phyloP scores from a whole-genome alignment of 257 asterid genomes.

The Plantago major region DNA sequence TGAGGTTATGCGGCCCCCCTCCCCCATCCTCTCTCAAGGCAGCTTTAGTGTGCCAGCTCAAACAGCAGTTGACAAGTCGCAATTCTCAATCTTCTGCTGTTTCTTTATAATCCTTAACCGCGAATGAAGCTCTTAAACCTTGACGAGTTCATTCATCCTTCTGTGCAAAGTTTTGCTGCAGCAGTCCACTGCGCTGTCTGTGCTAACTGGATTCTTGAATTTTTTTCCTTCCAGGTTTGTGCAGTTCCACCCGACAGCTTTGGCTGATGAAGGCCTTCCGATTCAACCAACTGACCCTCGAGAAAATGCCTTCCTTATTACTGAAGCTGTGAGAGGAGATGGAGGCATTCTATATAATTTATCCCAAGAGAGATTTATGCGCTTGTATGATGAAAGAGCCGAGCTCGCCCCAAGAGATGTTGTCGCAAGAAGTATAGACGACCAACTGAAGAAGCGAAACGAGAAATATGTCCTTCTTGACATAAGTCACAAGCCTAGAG shows the following conservation, averaged over 20 bases:
- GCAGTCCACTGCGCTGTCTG: background rate
- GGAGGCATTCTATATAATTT: slow-evolving; percentile 89
- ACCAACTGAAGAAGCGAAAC: slow-evolving; percentile 79
- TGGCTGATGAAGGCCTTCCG: slow-evolving; percentile 97
- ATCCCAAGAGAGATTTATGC: slow-evolving; percentile 86
- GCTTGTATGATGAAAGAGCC: slow-evolving; percentile 66
- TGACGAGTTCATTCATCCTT: background rate
- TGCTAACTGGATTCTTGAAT: background rate
- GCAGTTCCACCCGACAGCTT: slow-evolving; percentile 98
- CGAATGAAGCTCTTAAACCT: too few relatives aligned
- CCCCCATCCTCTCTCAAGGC: too few relatives aligned
- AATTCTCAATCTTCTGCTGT: too few relatives aligned
- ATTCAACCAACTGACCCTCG: slow-evolving; percentile 57
- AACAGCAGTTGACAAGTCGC: too few relatives aligned
- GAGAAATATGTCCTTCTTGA: slow-evolving; percentile 91
- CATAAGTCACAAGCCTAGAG: slow-evolving; percentile 73
- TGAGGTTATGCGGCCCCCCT: too few relatives aligned
- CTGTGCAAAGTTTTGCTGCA: background rate
- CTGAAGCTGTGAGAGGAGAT: slow-evolving; percentile 96
- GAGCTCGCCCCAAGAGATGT: slow-evolving; percentile 99
- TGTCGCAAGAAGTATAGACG: slow-evolving; percentile 93
- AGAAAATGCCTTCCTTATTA: slow-evolving; percentile 83
- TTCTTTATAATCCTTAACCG: too few relatives aligned
- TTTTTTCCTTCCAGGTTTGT: slow-evolving; percentile 59
- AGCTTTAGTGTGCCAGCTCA: too few relatives aligned